phyloP scores from a whole-genome alignment of 208 protist genomes.

The Phytomonas francai region DNA sequence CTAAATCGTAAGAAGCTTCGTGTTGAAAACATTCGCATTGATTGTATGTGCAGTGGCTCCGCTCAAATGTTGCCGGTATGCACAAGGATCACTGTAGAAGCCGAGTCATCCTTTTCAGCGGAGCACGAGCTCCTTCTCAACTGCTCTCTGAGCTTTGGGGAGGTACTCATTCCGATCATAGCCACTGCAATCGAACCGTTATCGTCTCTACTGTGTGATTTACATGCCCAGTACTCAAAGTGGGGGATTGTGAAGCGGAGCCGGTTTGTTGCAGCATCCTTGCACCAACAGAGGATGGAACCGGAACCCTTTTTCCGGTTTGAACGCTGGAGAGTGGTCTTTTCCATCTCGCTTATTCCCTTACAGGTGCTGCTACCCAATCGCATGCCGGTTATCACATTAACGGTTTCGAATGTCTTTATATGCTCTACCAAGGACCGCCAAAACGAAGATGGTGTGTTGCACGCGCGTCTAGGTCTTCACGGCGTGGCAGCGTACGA shows the following conservation, averaged over 20 bases:
- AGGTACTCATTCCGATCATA: constrained; percentile 20
- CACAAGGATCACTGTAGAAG: constrained; percentile 15
- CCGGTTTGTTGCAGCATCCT: not conserved
- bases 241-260: too few relatives aligned
- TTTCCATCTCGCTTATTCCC: constrained; percentile 45
- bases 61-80: constrained; percentile 11
- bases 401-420: constrained; percentile 38
- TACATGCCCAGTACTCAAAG: too few relatives aligned
- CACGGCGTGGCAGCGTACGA: constrained; percentile 42
- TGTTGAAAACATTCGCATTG: too few relatives aligned
- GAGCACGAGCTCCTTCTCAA: not conserved
- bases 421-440: constrained; percentile 37
- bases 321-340: constrained; percentile 35
- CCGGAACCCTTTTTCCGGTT: constrained; percentile 16
- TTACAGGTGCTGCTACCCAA: constrained; percentile 27
- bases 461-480: constrained; percentile 46
- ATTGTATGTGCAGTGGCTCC: too few relatives aligned
- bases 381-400: constrained; percentile 25
- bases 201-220: too few relatives aligned
- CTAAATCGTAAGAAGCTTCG: too few relatives aligned
- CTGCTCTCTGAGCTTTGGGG: constrained; percentile 21
- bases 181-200: not conserved
- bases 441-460: constrained; percentile 14
- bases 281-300: not conserved
- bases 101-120: constrained; percentile 5